Evolutionary conservation across 176 grass and related monocot genomes (phyloP), one percentile per base, ranked within the genome.

Genomic region (Carex pumila): DNA sequence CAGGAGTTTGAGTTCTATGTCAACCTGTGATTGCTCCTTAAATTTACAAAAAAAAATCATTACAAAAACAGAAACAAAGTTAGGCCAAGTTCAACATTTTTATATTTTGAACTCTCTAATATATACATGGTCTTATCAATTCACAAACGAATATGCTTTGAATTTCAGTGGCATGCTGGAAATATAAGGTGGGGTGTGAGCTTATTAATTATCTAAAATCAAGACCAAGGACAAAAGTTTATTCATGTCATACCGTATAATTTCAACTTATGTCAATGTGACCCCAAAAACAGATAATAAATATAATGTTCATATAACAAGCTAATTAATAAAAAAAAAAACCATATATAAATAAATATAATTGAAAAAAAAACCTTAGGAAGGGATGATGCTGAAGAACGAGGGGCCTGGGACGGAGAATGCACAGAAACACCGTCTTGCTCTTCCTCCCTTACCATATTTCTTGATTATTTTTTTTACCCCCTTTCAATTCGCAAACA

Each of bases 21-120:
- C 87, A 59, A 89, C 83, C 62, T 89, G 87, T 80, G 87, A 89
- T 65, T 89, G 87, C 83, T 89, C 87, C 87, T 89, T 60, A 89
- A 89, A 53, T 81, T 12, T 65, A 67, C 19, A 77, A 55, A 58
- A 78, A 12, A 87, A 53, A 64, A 83, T 78, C 6, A n/a, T 78
- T 78, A 17, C 52, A 30, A 31, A 57, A 78, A 9, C 0, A 17
- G 25, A 55, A 77, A 56, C 47, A 25, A 25, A 73, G 1, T 31
- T 13, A 7, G 1, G 49, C n/a, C 12, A 29, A 22, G 25, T 49
- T 52, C 29, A 49, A 22, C 10, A 22, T 1, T 12, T 21, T 12
- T 12, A 5, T 29, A 52, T 52, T 75, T 75, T 29, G 53, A 13
- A 13, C 71, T 53, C 47, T 3, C 11, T 1, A 15, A 53, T 41